Percentiles rank a stretch among this genome's conserved stretches.
Conservation (phyloP, 2,329 filamentous ascomycete genomes). For the Fusarium sambucinum region DNA sequence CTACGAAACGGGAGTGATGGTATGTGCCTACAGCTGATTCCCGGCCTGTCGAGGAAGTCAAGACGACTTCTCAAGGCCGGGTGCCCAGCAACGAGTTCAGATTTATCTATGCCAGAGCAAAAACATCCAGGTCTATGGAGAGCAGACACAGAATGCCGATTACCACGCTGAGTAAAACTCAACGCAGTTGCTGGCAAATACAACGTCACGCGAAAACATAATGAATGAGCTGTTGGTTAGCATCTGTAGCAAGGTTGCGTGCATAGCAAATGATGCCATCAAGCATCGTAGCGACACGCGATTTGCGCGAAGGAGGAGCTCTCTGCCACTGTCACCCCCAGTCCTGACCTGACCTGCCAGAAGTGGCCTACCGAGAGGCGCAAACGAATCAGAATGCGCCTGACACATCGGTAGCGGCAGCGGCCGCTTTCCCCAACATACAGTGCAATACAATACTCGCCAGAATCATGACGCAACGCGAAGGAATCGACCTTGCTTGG, state of each 20-base stretch:
- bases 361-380: neutral
- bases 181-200: conserved; percentile 53
- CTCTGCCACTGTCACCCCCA: neutral
- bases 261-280: conserved; percentile 25
- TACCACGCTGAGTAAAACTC: conserved; percentile 51
- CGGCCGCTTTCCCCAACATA: conserved; percentile 20
- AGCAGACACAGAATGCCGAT: conserved; percentile 64
- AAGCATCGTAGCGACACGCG: neutral
- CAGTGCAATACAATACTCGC: neutral
- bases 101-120: conserved; percentile 67
- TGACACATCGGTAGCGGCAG: conserved; percentile 4
- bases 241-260: conserved; percentile 8
- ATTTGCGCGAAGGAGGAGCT: neutral
- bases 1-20: neutral
- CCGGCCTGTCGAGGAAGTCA: conserved; percentile 65
- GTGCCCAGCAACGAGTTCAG: conserved; percentile 67
- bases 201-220: conserved; percentile 1
- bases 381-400: neutral
- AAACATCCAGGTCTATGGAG: conserved; percentile 65
- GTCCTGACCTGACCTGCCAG: conserved; percentile 2
- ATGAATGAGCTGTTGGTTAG: conserved; percentile 18
- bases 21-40: conserved; percentile 72
- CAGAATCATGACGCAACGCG: conserved; percentile 20
- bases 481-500: conserved; percentile 11
- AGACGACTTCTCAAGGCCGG: conserved; percentile 67